Percentiles rank a stretch among this genome's conserved stretches.
Conservation (phyloP, 257 asterid species). For the Gardenia jasminoides region DNA sequence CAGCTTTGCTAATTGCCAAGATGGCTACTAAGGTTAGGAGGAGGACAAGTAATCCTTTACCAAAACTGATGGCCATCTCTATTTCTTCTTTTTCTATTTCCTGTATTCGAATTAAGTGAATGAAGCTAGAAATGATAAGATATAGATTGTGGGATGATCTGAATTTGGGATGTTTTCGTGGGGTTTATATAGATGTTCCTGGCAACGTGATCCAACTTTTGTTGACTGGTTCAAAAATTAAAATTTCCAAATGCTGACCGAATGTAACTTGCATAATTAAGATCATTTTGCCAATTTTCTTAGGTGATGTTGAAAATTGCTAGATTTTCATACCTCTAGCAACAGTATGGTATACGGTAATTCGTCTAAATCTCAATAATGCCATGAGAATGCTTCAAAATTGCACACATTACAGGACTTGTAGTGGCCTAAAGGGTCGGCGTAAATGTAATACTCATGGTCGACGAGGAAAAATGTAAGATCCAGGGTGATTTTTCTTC, state of each 20-base stretch:
- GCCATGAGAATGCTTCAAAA: neutral
- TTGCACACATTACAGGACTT: neutral
- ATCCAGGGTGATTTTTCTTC: neutral
- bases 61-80: neutral
- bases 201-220: neutral
- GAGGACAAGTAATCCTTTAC: constrained; percentile 1
- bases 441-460: neutral
- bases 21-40: neutral
- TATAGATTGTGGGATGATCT: neutral
- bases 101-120: neutral
- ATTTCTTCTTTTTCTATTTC: neutral
- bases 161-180: neutral
- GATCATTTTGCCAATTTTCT: neutral
- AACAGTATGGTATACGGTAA: neutral
- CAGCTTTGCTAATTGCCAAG: constrained; percentile 3
- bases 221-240: neutral
- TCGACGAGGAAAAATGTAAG: neutral
- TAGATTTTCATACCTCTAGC: neutral
- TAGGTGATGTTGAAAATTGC: neutral
- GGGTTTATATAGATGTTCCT: constrained; percentile 2
- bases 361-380: neutral
- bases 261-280: neutral
- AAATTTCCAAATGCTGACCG: neutral
- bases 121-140: neutral
- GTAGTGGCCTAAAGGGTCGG: neutral